phyloP scores from a whole-genome alignment of 1,284 basidiomycete genomes.

The Puccinia polysora region DNA sequence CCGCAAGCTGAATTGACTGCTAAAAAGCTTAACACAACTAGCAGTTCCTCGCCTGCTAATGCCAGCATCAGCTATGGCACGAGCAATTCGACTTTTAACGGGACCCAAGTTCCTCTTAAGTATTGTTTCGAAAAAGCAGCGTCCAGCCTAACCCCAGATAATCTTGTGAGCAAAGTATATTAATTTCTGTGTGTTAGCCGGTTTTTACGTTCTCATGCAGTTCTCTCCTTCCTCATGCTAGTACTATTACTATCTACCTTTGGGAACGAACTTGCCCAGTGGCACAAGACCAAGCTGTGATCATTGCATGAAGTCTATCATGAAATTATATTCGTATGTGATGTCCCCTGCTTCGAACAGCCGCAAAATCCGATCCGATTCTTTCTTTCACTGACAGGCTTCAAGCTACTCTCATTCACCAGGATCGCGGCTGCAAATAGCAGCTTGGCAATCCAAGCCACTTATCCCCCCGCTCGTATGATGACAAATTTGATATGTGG shows the following conservation, averaged over 20 bases:
- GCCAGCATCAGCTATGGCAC: background rate
- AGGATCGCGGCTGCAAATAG: background rate
- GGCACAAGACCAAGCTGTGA: constrained; percentile 3
- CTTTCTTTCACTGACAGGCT: background rate
- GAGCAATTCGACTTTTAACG: background rate
- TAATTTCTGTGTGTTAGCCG: background rate
- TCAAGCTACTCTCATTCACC: too few relatives aligned
- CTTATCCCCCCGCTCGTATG: background rate
- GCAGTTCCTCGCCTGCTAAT: background rate
- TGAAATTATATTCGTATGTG: constrained; percentile 23
- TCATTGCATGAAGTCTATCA: constrained; percentile 8
- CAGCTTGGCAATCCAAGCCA: constrained; percentile 13
- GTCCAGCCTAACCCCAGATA: constrained; percentile 22
- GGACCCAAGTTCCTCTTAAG: background rate
- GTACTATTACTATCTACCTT: constrained; percentile 36
- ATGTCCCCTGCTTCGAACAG: background rate
- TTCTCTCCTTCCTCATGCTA: background rate
- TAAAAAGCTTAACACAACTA: background rate
- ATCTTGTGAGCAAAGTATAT: constrained; percentile 22
- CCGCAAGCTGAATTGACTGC: background rate
- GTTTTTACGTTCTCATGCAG: background rate
- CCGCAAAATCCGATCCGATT: background rate
- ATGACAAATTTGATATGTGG: constrained; percentile 23
- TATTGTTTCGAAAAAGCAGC: constrained; percentile 27
- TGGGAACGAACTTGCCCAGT: constrained; percentile 19